Percentiles rank a stretch among this genome's conserved stretches.
Conservation (phyloP, 2,329 filamentous ascomycete species). For the Ophiobolus disseminans region DNA sequence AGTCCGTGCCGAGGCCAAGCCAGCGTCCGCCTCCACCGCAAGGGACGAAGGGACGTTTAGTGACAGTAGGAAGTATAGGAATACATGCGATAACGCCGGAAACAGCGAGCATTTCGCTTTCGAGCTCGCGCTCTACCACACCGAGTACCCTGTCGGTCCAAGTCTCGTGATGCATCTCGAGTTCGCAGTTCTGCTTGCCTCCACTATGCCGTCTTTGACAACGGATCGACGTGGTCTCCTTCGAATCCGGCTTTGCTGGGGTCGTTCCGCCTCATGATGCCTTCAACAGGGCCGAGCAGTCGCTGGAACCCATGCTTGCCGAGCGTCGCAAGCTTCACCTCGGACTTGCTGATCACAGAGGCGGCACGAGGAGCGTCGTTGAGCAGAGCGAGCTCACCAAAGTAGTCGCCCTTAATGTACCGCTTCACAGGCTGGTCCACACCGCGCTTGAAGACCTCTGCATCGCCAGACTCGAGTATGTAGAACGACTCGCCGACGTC, state of each 20-base stretch:
- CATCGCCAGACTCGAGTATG: constrained; percentile 85
- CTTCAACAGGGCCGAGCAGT: constrained; percentile 88
- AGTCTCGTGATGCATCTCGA: neutral
- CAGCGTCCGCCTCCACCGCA: constrained; percentile 20
- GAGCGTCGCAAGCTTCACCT: constrained; percentile 90
- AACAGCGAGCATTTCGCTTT: constrained; percentile 6
- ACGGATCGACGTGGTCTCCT: constrained; percentile 67
- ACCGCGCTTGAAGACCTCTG: constrained; percentile 84
- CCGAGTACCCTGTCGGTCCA: neutral
- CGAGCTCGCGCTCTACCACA: neutral
- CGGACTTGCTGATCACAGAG: constrained; percentile 80
- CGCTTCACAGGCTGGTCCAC: constrained; percentile 73
- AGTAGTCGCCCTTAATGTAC: constrained; percentile 94
- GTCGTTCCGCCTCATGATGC: constrained; percentile 85
- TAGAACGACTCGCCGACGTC: constrained; percentile 93
- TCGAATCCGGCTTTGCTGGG: constrained; percentile 52
- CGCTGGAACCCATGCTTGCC: constrained; percentile 96
- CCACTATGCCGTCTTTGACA: constrained; percentile 47
- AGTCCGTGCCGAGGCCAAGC: constrained; percentile 16
- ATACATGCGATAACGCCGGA: constrained; percentile 43
- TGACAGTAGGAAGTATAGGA: constrained; percentile 49
- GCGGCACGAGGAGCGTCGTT: constrained; percentile 94
- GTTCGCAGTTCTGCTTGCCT: neutral
- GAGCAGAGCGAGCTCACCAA: constrained; percentile 91
- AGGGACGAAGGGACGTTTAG: constrained; percentile 38